Base-by-base conservation (phyloP, 176 grass and related monocot species). In the Lolium perenne region DNA sequence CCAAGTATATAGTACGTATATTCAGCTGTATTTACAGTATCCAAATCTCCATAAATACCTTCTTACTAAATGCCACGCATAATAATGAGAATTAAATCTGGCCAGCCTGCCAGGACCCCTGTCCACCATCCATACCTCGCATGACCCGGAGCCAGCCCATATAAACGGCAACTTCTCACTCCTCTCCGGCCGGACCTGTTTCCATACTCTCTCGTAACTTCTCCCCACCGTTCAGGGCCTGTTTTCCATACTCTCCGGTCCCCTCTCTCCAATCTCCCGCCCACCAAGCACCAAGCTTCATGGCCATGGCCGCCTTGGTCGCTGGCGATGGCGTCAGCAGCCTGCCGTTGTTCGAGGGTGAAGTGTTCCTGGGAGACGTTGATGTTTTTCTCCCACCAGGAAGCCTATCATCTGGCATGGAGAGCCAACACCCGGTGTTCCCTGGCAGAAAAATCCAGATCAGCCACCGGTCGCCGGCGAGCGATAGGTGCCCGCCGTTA, bases 401-500 rank as follows among this genome's bases (percentile, higher is more conserved):
- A 41, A 75, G 40, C 43, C 11, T 10, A 6, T 48, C 70, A 23
- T 48, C 10, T 18, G 32, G 9, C 46, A 74, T 74, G 72, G 57
- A 53, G 8, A 0, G 8, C 16, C 57, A 15, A 50, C 76, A 57
- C 12, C 85, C 82, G 7, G 46, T 26, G 17, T 86, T 91, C 38
- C 77, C 85, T 20, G 78, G 23, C 25, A 79, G 26, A 41, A 80
- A 84, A 80, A 91, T 94, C 71, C 84, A 62, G 54, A 87, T 94
- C 80, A 83, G 81, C 77, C 57, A 85, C 84, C 84, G 74, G 35
- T 91, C 92, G 18, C 86, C 87, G 38, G 38, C 32, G n/a, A 94
- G 92, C 76, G 77, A 87, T 32, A 60, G 86, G 59, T 91, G 89
- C 62, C 86, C 86, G 25, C 92, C 92, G 13, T 80, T 94, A 23